Evolutionary conservation across 2,329 filamentous ascomycete genomes (phyloP).

Genomic region (Penicillium sp.): DNA sequence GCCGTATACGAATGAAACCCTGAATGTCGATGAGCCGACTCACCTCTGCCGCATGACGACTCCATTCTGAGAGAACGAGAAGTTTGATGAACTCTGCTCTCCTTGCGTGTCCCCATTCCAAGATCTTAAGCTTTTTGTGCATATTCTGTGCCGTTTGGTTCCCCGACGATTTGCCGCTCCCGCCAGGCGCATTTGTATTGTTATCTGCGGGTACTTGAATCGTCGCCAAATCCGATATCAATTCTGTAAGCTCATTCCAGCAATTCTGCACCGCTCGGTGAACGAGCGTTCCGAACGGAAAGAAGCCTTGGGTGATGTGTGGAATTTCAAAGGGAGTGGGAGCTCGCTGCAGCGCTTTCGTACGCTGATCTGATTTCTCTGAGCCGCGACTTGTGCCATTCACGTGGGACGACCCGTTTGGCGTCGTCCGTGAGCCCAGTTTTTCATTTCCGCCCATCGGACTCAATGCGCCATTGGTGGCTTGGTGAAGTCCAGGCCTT

Average conservation of each 20-base stretch:
- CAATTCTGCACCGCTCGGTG: conserved; percentile 75
- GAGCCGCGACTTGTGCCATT: conserved; percentile 23
- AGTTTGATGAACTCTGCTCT: conserved; percentile 90
- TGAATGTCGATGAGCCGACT: conserved; percentile 85
- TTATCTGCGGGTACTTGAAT: conserved; percentile 52
- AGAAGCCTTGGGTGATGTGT: conserved; percentile 70
- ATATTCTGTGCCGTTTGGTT: conserved; percentile 53
- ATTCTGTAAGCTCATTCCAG: conserved; percentile 68
- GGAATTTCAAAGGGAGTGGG: conserved; percentile 46
- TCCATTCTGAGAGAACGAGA: conserved; percentile 86
- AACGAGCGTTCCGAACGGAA: conserved; percentile 69
- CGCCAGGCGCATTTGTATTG: conserved; percentile 10
- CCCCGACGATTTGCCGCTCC: conserved; percentile 27
- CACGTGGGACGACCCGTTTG: conserved; percentile 21
- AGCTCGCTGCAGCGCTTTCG: conserved; percentile 5
- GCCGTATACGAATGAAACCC: conserved; percentile 62
- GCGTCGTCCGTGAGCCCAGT: conserved; percentile 9
- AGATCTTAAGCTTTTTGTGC: conserved; percentile 66
- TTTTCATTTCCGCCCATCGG: conserved; percentile 13
- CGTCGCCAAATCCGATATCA: conserved; percentile 63
- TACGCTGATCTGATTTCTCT: conserved; percentile 9
- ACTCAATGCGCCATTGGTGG: conserved; percentile 21
- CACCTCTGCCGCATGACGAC: conserved; percentile 68
- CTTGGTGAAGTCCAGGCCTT: conserved; percentile 18
- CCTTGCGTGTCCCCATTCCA: conserved; percentile 72